Conservation (phyloP, 768 basidiomycete genomes). For the Lactarius hengduanensis region DNA sequence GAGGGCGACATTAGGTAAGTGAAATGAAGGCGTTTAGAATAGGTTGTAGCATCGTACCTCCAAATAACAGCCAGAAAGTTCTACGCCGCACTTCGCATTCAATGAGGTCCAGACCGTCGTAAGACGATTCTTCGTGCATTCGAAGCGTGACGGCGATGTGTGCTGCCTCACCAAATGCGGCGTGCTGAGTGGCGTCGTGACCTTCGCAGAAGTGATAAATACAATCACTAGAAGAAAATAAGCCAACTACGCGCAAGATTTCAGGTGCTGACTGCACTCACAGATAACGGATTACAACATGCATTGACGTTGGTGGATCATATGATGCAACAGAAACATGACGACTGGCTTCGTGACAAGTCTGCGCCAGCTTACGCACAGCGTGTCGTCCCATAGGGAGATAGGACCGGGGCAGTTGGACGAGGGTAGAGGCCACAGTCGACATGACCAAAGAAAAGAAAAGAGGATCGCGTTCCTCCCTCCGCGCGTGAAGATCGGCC, state of each 20-base stretch:
- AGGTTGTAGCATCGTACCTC: conserved; percentile 50
- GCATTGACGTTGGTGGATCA: conserved; percentile 80
- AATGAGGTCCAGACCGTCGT: conserved; percentile 79
- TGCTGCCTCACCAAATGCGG: conserved; percentile 83
- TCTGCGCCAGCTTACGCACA: conserved; percentile 82
- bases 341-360: conserved; percentile 78
- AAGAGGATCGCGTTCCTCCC: conserved; percentile 85
- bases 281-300: conserved; percentile 89
- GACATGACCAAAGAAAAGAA: conserved; percentile 92
- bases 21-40: conserved; percentile 13
- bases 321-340: conserved; percentile 79
- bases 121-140: conserved; percentile 84
- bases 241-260: conserved; percentile 17
- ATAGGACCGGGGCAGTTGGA: conserved; percentile 86
- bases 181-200: conserved; percentile 83
- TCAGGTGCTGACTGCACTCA: conserved; percentile 41
- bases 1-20: conserved; percentile 21
- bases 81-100: conserved; percentile 86
- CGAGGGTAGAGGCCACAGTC: conserved; percentile 81
- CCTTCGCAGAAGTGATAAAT: conserved; percentile 89
- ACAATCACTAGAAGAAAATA: conserved; percentile 54
- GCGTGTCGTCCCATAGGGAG: conserved; percentile 82
- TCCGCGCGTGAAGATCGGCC: conserved; percentile 75
- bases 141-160: conserved; percentile 80
- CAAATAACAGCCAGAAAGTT: conserved; percentile 87